phyloP scores from a whole-genome alignment of 257 asterid species.

The Cinchona pubescens region DNA sequence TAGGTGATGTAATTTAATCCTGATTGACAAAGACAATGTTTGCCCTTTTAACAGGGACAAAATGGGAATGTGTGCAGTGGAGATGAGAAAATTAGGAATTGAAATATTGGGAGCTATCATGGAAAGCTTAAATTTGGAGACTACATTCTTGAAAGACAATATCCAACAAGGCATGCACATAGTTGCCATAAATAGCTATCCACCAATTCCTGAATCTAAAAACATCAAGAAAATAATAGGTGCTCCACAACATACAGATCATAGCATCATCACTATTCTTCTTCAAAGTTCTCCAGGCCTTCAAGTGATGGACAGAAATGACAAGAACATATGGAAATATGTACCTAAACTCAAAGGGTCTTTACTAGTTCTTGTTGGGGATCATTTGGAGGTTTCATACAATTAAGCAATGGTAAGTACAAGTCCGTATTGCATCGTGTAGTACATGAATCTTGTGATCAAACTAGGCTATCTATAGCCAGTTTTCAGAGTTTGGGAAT shows the following conservation, averaged over 20 bases:
- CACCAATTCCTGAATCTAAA: neutral
- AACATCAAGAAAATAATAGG: neutral
- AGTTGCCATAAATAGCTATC: constrained; percentile 3
- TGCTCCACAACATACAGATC: constrained; percentile 34
- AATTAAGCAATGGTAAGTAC: constrained; percentile 7
- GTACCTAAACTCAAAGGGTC: neutral
- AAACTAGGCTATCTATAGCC: constrained; percentile 36
- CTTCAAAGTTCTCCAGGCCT: constrained; percentile 38
- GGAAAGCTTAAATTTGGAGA: constrained; percentile 13
- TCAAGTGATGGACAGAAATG: constrained; percentile 13
- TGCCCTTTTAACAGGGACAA: neutral
- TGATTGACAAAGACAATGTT: no score
- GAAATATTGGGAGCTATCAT: constrained; percentile 4
- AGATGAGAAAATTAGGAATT: constrained; percentile 5
- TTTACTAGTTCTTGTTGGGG: constrained; percentile 4
- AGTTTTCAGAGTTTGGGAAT: constrained; percentile 30
- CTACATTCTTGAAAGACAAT: neutral
- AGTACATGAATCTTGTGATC: neutral
- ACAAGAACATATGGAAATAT: neutral
- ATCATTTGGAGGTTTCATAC: constrained; percentile 7
- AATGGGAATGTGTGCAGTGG: constrained; percentile 12
- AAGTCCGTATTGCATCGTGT: constrained; percentile 10
- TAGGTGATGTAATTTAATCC: no score
- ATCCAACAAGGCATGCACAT: constrained; percentile 6
- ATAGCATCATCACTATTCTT: constrained; percentile 35